These are phyloP conservation scores for Lepidopterella palustris DNA, from an alignment of 495 filamentous ascomycete genomes.

Conservation along the genomic window DNA sequence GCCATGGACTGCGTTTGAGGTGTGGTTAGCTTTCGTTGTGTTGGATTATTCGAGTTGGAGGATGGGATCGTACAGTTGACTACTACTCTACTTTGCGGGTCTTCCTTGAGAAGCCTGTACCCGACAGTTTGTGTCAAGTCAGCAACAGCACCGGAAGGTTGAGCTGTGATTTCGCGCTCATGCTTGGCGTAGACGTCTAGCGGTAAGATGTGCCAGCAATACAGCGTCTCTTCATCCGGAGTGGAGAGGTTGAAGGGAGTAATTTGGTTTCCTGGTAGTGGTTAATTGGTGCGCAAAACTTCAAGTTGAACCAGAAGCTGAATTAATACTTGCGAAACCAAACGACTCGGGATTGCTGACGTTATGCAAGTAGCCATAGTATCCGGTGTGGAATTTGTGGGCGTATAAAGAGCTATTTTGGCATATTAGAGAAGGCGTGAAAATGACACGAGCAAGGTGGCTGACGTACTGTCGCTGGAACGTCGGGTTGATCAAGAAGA, in stretches of 20 bases:
- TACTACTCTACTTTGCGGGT: slow-evolving; percentile 33
- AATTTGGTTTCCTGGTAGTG: slow-evolving; percentile 33
- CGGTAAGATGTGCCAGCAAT: slow-evolving; percentile 39
- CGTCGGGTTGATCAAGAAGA: slow-evolving; percentile 45
- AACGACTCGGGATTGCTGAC: slow-evolving; percentile 66
- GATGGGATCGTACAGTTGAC: slow-evolving; percentile 31
- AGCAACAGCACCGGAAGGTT: slow-evolving; percentile 16
- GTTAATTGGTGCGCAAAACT: background rate
- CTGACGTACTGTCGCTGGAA: slow-evolving; percentile 54
- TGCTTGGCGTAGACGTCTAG: slow-evolving; percentile 35
- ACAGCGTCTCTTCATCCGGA: slow-evolving; percentile 35
- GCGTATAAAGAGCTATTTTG: slow-evolving; percentile 65
- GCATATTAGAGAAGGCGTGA: slow-evolving; percentile 7
- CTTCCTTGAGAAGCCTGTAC: slow-evolving; percentile 30
- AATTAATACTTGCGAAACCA: slow-evolving; percentile 67
- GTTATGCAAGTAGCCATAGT: slow-evolving; percentile 63
- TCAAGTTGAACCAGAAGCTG: slow-evolving; percentile 1
- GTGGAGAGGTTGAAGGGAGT: slow-evolving; percentile 36
- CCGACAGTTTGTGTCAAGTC: slow-evolving; percentile 31
- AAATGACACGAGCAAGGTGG: background rate
- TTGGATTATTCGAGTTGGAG: background rate
- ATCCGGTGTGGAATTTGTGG: slow-evolving; percentile 60
- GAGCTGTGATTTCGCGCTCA: slow-evolving; percentile 26
- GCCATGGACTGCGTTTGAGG: slow-evolving; percentile 10
- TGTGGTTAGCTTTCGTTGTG: background rate